Conservation (phyloP, 495 filamentous ascomycete genomes). For the Neurospora hispaniola region DNA sequence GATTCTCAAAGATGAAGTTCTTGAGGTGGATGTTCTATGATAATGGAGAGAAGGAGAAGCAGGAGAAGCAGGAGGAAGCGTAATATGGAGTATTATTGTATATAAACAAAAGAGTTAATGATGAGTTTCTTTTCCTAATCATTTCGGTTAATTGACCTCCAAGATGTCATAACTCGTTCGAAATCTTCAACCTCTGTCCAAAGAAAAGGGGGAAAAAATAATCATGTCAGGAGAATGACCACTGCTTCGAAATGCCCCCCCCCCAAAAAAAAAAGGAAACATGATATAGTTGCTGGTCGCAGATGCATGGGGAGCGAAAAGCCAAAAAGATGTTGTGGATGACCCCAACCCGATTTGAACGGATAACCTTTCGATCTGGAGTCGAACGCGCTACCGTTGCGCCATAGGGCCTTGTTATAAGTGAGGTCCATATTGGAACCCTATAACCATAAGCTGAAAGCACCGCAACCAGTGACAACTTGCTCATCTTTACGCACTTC, state of each 20-base stretch:
- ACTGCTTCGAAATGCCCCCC: not conserved
- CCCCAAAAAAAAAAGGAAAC: not conserved
- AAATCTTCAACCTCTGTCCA: not conserved
- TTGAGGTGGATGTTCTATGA: not conserved
- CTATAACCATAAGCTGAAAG: not conserved
- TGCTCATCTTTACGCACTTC: too few species aligned
- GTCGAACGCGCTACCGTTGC: constrained; percentile 27
- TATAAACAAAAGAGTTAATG: not conserved
- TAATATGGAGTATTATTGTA: not conserved
- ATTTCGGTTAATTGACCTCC: not conserved
- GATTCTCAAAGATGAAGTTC: not conserved
- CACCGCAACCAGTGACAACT: not conserved
- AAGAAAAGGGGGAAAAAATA: not conserved
- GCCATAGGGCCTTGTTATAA: constrained; percentile 7
- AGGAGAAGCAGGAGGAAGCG: not conserved
- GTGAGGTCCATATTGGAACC: fast-evolving
- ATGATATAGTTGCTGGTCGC: not conserved
- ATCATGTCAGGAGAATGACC: not conserved
- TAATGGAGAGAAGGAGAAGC: not conserved
- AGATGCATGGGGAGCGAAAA: not conserved
- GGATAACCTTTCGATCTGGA: too few species aligned
- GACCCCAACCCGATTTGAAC: constrained; percentile 6
- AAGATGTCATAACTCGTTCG: not conserved
- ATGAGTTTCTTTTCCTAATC: not conserved
- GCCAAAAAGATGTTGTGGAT: not conserved